phyloP scores from a whole-genome alignment of 2,329 filamentous ascomycete species.

The Stagonosporopsis cucurbitacearum region DNA sequence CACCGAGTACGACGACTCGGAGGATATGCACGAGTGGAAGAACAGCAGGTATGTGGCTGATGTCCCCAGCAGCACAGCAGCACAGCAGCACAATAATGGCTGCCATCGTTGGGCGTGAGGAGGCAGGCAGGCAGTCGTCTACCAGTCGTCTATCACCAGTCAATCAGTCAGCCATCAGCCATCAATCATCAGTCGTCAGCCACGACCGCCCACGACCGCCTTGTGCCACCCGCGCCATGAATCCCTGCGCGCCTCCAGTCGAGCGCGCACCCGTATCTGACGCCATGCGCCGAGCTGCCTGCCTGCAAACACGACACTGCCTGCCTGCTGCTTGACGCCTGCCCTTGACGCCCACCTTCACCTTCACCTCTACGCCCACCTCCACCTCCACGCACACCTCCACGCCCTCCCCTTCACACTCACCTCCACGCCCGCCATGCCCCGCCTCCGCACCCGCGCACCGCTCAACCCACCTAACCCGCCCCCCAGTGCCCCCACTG shows the following conservation, averaged over 20 bases:
- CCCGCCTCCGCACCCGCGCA: conserved; percentile 48
- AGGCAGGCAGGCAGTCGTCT: conserved; percentile 17
- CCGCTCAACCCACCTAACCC: conserved; percentile 43
- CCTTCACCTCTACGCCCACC: conserved; percentile 41
- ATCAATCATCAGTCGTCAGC: conserved; percentile 16
- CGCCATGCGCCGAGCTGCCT: conserved; percentile 23
- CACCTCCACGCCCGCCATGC: conserved; percentile 42
- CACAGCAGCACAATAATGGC: too few species aligned
- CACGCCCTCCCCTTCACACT: conserved; percentile 37
- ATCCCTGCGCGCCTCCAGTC: conserved; percentile 25
- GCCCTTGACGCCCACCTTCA: conserved; percentile 39
- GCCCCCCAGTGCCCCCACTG: conserved; percentile 45
- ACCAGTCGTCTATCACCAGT: conserved; percentile 9
- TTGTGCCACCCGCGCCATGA: conserved; percentile 28
- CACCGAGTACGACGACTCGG: conserved; percentile 49
- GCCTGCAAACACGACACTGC: neutral
- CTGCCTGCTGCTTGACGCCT: conserved; percentile 17
- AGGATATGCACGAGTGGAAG: conserved; percentile 30
- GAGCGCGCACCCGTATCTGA: conserved; percentile 22
- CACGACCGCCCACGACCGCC: conserved; percentile 27
- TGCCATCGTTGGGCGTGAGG: conserved; percentile 12
- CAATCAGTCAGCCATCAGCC: conserved; percentile 17
- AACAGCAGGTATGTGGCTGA: conserved; percentile 44
- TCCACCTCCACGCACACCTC: conserved; percentile 45
- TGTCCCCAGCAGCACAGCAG: conserved; percentile 19